A percentile compares a stretch with the other conserved stretches of the same genome.
Conservation (phyloP, 2,329 filamentous ascomycete species). For the Pseudogymnoascus sp. region DNA sequence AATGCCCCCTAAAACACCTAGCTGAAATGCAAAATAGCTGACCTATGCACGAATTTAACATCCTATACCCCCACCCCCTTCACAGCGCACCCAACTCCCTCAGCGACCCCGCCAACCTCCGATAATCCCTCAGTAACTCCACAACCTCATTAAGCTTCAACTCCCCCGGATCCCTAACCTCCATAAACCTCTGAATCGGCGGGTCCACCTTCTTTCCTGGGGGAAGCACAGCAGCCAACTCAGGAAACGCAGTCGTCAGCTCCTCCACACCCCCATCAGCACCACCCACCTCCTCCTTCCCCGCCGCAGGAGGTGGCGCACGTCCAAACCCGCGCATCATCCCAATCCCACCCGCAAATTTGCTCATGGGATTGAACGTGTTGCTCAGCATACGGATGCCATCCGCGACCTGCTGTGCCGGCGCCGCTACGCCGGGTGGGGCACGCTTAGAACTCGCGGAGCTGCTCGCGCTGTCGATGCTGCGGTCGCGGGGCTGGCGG, state of each 20-base stretch:
- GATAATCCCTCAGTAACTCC: constrained; percentile 65
- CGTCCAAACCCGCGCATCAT: constrained; percentile 70
- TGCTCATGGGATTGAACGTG: constrained; percentile 73
- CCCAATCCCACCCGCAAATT: constrained; percentile 61
- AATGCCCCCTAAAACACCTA: background rate
- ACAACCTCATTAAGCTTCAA: constrained; percentile 66
- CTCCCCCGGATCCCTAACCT: constrained; percentile 61
- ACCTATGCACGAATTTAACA: background rate
- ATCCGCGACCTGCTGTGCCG: constrained; percentile 48
- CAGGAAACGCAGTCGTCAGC: constrained; percentile 52
- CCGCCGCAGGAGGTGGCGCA: constrained; percentile 35
- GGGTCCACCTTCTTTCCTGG: constrained; percentile 48
- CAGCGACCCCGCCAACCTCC: constrained; percentile 58
- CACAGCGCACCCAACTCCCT: constrained; percentile 56
- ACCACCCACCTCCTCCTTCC: constrained; percentile 28
- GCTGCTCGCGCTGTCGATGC: constrained; percentile 65
- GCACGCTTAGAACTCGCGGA: constrained; percentile 40
- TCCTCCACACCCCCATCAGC: constrained; percentile 44
- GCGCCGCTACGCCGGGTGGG: background rate
- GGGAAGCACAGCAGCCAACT: constrained; percentile 47
- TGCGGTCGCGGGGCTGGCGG: constrained; percentile 57
- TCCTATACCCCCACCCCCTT: background rate
- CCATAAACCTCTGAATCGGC: constrained; percentile 66
- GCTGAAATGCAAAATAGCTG: constrained; percentile 1
- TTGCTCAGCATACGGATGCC: constrained; percentile 75